Conservation (phyloP, 305 asterid genomes). For the Fraxinus sp. region DNA sequence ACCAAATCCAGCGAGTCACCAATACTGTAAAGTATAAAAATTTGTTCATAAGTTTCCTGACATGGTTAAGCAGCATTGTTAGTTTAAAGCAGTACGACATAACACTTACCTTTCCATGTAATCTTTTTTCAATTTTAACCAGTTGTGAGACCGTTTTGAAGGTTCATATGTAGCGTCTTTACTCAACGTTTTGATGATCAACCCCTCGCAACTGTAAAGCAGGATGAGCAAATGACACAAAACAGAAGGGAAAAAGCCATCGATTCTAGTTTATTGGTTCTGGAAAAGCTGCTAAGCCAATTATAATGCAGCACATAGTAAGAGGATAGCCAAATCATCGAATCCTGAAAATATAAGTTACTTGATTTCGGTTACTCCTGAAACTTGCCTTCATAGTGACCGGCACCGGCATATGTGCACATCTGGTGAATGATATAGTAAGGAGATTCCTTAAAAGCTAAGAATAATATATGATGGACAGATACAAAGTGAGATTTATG, state of each 20-base stretch:
- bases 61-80: slow-evolving; percentile 18
- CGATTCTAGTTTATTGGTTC: slow-evolving; percentile 13
- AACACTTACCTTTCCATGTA: slow-evolving; percentile 76
- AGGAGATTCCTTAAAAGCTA: not conserved
- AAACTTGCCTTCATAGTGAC: slow-evolving; percentile 11
- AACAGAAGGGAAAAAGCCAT: slow-evolving; percentile 4
- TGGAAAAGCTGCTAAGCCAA: slow-evolving; percentile 8
- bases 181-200: slow-evolving; percentile 89
- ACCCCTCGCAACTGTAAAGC: slow-evolving; percentile 76
- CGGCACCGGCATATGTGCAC: not conserved
- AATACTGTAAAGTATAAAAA: slow-evolving; percentile 50
- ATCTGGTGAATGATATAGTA: not conserved
- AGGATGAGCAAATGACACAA: slow-evolving; percentile 14
- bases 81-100: slow-evolving; percentile 17
- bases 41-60: slow-evolving; percentile 9
- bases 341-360: not conserved
- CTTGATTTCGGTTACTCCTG: not conserved
- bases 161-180: slow-evolving; percentile 97
- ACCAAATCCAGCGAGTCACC: slow-evolving; percentile 97
- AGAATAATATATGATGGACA: not conserved
- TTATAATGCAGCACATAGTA: slow-evolving; percentile 1
- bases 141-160: slow-evolving; percentile 80
- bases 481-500: not conserved
- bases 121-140: slow-evolving; percentile 93
- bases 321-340: slow-evolving; percentile 16